These are phyloP conservation scores for Apiotrichum mycotoxinovorans DNA, from an alignment of 1,284 basidiomycete species.

Conservation along the genomic window DNA sequence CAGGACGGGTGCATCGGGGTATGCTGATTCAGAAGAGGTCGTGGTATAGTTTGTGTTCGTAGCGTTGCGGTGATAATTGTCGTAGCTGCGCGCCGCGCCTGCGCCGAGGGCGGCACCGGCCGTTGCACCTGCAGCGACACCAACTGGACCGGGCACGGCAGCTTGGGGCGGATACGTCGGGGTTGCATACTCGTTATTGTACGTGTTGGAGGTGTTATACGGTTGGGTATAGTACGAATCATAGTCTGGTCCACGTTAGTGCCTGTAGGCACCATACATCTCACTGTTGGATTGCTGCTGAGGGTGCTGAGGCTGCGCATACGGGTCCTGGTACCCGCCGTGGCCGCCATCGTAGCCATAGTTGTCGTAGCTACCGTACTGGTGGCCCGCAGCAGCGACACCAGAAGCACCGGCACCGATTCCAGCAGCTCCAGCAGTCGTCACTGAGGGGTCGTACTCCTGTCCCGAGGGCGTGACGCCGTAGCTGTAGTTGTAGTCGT, in stretches of 20 bases:
- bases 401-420: slow-evolving; percentile 34
- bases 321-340: slow-evolving; percentile 17
- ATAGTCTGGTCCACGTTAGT: slow-evolving; percentile 1
- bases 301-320: slow-evolving; percentile 8
- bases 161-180: slow-evolving; percentile 7
- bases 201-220: slow-evolving; percentile 13
- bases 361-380: slow-evolving; percentile 2
- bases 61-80: background rate
- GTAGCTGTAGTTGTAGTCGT: slow-evolving; percentile 7
- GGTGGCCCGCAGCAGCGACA: slow-evolving; percentile 25
- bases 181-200: slow-evolving; percentile 9
- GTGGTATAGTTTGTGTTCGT: background rate
- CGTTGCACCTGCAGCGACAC: background rate
- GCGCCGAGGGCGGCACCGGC: background rate
- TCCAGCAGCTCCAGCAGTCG: slow-evolving; percentile 6
- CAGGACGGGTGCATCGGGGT: background rate
- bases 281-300: background rate
- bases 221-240: slow-evolving; percentile 17
- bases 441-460: slow-evolving; percentile 6
- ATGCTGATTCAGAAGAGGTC: background rate
- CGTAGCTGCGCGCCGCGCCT: background rate
- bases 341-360: slow-evolving; percentile 6
- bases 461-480: slow-evolving; percentile 10
- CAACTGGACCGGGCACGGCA: background rate
- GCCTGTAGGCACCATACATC: background rate